Evolutionary conservation across 805 yeast species (phyloP), one percentile per base, ranked within the genome.

Genomic region (Hanseniaspora pseudoguilliermondii): DNA sequence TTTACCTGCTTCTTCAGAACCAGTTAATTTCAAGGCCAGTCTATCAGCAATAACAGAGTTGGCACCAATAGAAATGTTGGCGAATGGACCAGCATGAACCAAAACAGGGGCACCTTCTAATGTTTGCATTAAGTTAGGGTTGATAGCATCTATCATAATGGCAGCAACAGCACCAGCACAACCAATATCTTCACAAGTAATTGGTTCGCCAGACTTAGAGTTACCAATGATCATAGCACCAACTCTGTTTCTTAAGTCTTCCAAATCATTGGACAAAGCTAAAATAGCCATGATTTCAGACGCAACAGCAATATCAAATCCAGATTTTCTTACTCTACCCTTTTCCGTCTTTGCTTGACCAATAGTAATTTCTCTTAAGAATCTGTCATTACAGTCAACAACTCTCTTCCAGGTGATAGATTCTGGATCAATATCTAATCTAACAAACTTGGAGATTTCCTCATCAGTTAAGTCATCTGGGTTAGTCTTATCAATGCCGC

Each of bases 1-100:
- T 64, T 77, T 77, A 55, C 75, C 74, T 51, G 71, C 63, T 64
- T 74, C 72, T 60, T 70, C 73, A 49, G 72, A 73, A 69, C 91
- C 91, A 46, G 86, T 84, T 59, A 85, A 73, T 69, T 84, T 84
- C 71, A 85, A 74, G n/a, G 90, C 90, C 72, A 85, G 72, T 67
- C 80, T 81, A 69, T 85, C 95, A 58, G 93, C 91, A 65, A 85
- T 75, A 49, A 85, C 84, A 36, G 91, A 84, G 40, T 87, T 82
- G 9, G 95, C 91, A 67, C 95, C 95, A 64, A 85, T 85, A 40
- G 93, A 84, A 60, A 85, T 85, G 69, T 85, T 85, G 64, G 95
- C 95, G 66, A 85, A 85, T 59, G 95, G 95, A 60, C 95, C 95
- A 49, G 93, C 93, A 67, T 85, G 95, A 50, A 85, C 87, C 63